A percentile compares a stretch with the other conserved stretches of the same genome.
phyloP scores from a whole-genome alignment of 441 rosid genomes.

The Capsella rubella region DNA sequence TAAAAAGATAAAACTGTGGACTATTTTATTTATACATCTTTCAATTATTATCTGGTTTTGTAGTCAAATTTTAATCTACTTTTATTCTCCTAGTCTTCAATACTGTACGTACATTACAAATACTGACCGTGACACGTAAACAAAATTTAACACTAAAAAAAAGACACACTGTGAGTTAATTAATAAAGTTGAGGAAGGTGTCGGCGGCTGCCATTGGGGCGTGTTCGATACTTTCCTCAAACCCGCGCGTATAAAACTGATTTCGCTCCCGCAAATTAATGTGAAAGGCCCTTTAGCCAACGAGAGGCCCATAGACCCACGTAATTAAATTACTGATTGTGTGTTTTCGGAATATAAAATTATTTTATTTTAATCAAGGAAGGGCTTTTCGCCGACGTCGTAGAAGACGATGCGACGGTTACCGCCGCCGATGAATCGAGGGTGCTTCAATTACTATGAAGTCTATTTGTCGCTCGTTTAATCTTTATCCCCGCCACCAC shows the following conservation, averaged over 20 bases:
- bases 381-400: constrained; percentile 5
- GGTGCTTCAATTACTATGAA: background rate
- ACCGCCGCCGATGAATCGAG: background rate
- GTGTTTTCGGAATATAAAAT: background rate
- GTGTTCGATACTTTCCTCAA: background rate
- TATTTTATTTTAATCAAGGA: background rate
- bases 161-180: background rate
- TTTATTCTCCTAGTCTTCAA: background rate
- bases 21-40: background rate
- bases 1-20: background rate
- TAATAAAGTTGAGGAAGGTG: constrained; percentile 20
- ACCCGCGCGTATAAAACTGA: constrained; percentile 3
- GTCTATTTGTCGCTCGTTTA: background rate
- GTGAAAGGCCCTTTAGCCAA: background rate
- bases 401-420: background rate
- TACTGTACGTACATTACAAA: background rate
- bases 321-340: background rate
- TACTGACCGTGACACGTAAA: background rate
- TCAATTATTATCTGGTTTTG: background rate
- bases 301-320: constrained; percentile 35
- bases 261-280: background rate
- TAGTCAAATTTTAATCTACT: background rate
- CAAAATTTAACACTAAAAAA: background rate
- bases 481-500: background rate
- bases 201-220: constrained; percentile 42